Percentiles rank a stretch among this genome's conserved stretches.
Evolutionary conservation across 768 basidiomycete species (phyloP).

Genomic region (Agrocybe praecox): DNA sequence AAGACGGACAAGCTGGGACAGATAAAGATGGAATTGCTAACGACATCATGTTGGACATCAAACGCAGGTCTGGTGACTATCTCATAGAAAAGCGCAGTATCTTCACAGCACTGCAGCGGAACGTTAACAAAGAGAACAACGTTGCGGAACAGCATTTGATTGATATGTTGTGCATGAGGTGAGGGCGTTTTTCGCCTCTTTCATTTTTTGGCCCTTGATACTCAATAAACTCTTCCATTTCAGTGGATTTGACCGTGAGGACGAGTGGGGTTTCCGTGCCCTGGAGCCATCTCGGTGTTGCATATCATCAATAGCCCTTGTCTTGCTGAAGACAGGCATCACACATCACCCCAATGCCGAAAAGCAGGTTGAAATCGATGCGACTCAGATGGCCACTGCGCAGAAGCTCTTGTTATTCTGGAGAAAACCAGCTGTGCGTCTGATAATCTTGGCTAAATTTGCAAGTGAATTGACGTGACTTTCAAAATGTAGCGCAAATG

Average conservation of each 20-base stretch:
- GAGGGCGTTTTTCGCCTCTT: constrained; percentile 9
- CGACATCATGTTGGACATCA: constrained; percentile 74
- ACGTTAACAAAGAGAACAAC: constrained; percentile 99
- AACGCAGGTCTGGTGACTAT: constrained; percentile 83
- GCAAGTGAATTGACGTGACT: constrained; percentile 10
- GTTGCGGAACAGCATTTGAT: constrained; percentile 98
- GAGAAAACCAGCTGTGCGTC: constrained; percentile 97
- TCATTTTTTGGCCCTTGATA: neutral
- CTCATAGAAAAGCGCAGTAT: constrained; percentile 90
- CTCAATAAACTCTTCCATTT: constrained; percentile 9
- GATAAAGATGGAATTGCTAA: constrained; percentile 84
- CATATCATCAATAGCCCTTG: constrained; percentile 97
- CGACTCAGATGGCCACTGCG: constrained; percentile 93
- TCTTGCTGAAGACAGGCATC: constrained; percentile 96
- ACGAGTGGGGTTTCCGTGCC: constrained; percentile 97
- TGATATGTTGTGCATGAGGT: constrained; percentile 99
- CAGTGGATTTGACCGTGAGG: constrained; percentile 97
- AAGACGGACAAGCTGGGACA: constrained; percentile 58
- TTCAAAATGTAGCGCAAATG: constrained; percentile 79
- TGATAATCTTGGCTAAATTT: constrained; percentile 6
- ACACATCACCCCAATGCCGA: constrained; percentile 71
- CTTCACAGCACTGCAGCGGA: constrained; percentile 96
- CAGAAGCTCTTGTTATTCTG: constrained; percentile 97
- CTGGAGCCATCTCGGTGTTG: constrained; percentile 96
- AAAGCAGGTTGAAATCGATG: constrained; percentile 81